Percentiles rank a stretch among this genome's conserved stretches.
Evolutionary conservation across 2,329 filamentous ascomycete genomes (phyloP).

Genomic region (Aureobasidium lini): DNA sequence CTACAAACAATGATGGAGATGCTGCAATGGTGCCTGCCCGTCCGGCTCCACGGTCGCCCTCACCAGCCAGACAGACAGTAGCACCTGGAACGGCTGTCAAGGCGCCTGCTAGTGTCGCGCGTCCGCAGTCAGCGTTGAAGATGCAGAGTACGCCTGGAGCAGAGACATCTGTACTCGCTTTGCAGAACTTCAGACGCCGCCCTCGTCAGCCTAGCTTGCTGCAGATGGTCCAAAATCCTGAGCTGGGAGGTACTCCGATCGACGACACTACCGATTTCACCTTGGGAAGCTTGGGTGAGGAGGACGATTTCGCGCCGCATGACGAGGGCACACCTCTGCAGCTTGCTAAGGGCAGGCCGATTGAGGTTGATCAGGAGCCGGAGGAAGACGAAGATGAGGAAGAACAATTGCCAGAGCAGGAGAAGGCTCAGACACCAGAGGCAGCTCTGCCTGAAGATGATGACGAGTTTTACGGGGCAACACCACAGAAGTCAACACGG

Average conservation of each 20-base stretch:
- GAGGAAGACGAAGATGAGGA: not conserved
- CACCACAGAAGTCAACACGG: not conserved
- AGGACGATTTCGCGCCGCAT: constrained; percentile 50
- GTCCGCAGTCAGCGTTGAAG: constrained; percentile 38
- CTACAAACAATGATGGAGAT: constrained; percentile 3
- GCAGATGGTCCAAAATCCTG: constrained; percentile 38
- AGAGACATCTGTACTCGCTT: constrained; percentile 41
- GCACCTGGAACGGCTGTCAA: constrained; percentile 22
- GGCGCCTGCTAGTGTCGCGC: constrained; percentile 17
- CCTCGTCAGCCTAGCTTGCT: constrained; percentile 43
- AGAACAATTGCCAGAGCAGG: not conserved
- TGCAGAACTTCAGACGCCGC: constrained; percentile 44
- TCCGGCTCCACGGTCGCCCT: constrained; percentile 19
- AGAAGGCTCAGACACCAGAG: constrained; percentile 14
- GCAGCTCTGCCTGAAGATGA: not conserved
- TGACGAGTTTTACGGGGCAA: constrained; percentile 7
- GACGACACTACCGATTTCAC: constrained; percentile 22
- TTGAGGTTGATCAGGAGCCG: not conserved
- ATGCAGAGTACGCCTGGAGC: constrained; percentile 35
- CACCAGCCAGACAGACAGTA: constrained; percentile 25
- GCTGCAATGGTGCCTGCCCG: constrained; percentile 14
- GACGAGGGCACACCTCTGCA: constrained; percentile 59
- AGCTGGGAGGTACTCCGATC: not conserved
- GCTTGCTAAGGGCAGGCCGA: not conserved
- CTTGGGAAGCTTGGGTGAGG: constrained; percentile 19